Base-by-base conservation (phyloP, 345 rosid species). In the Citropsis articulata region DNA sequence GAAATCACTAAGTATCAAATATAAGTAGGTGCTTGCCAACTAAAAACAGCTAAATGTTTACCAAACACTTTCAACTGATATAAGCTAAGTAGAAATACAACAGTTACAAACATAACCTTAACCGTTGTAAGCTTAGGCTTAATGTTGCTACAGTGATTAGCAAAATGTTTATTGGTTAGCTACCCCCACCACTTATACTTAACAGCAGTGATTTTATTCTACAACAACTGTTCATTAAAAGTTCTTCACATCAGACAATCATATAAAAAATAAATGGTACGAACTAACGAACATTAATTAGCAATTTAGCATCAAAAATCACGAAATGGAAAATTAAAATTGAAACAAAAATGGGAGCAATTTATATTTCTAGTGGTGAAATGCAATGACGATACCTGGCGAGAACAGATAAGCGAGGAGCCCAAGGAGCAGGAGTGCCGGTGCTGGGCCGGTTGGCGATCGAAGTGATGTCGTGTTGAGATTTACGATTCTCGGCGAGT, bases 381-480 rank as follows among this genome's bases (percentile, higher is more conserved):
- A 53, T 53, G 57, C 21, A 53, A 31, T 45, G 2, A 19, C 16
- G 28, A 31, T 80, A 95, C 99, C 98, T 87, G 77, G 99, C 95
- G 60, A 95, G 95, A 79, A 92, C 93, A 22, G 98, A 95, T 40
- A 95, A 83, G 81, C 93, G 97, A 73, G 97, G 88, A 60, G 92
- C 96, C 98, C 97, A 93, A 66, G 99, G 96, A 59, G 93, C 94
- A 3, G 98, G 97, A 78, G 98, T 92, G 25, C 99, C 98, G 28
- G 95, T 86, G 81, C 27, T 64, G 9, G 97, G 97, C 18, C 93
- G 93, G 78, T 87, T 85, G 66, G 92, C 91, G 61, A 88, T 81
- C 50, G 83, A 79, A 81, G 36, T 66, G 63, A 67, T 68, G 64
- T 82, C 81, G 68, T n/a, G 64, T 57, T 77, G 80, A 35, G 84